Evolutionary conservation across 1,284 basidiomycete species (phyloP).

Genomic region (Ganoderma boninense): DNA sequence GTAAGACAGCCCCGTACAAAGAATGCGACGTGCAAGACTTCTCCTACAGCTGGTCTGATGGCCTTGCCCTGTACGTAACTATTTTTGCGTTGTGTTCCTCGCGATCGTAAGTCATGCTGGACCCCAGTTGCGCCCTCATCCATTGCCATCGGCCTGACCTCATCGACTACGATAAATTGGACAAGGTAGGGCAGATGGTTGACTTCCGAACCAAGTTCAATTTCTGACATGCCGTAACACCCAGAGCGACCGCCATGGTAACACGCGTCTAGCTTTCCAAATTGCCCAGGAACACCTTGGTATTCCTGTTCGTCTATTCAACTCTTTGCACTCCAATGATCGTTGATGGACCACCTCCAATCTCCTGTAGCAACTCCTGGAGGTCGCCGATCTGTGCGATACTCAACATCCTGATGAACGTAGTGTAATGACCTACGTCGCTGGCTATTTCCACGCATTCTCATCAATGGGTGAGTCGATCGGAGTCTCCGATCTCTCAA

Average conservation of each 20-base stretch:
- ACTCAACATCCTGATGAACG: constrained; percentile 90
- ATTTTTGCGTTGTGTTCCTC: not conserved
- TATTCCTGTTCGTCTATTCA: constrained; percentile 75
- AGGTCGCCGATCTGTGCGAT: constrained; percentile 97
- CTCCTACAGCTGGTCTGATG: constrained; percentile 91
- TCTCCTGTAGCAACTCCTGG: constrained; percentile 83
- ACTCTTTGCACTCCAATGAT: constrained; percentile 18
- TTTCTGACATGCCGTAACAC: constrained; percentile 10
- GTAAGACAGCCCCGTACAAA: constrained; percentile 92
- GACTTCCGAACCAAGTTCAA: not conserved
- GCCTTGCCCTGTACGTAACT: constrained; percentile 83
- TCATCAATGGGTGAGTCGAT: constrained; percentile 85
- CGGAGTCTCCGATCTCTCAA: not conserved
- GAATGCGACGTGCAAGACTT: constrained; percentile 96
- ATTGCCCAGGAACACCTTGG: constrained; percentile 88
- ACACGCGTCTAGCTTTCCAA: constrained; percentile 87
- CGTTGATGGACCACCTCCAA: constrained; percentile 9
- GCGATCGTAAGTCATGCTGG: constrained; percentile 22
- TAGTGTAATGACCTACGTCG: constrained; percentile 95
- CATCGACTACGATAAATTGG: constrained; percentile 85
- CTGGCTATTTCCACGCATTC: constrained; percentile 98
- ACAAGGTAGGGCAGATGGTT: constrained; percentile 63
- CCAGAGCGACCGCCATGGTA: constrained; percentile 79
- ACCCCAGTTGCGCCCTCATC: constrained; percentile 89
- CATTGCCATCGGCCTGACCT: constrained; percentile 97